Base-by-base conservation (phyloP, 2,329 filamentous ascomycete species). In the Verticillium zaregamsianum region DNA sequence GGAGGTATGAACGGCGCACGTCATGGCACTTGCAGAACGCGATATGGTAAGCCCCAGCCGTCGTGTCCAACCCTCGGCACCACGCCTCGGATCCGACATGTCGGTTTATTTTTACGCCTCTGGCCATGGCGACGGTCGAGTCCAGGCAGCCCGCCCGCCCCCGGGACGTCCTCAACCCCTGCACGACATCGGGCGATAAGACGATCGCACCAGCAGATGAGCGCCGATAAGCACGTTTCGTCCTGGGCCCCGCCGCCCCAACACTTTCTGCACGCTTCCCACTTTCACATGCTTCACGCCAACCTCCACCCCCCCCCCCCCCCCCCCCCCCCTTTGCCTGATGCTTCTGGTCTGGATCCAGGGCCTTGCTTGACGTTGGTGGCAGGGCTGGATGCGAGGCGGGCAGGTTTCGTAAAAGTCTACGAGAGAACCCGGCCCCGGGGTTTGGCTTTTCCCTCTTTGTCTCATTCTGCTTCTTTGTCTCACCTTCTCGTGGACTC, bases 341-440 rank as follows among this genome's bases (percentile, higher is more conserved):
- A 49, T n/a, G 40, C 40, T 23, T 61, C 25, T 25, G 49, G 49
- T 58, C 20, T 23, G 33, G 33, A 9, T 9, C 33, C 33, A 11
- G 33, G 33, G 33, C 33, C 14, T 35, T 9, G 9, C 33, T 35
- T 35, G 33, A 35, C 33, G 33, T 23, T 23, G 40, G 40, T 20
- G 15, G 40, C 40, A 49, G 40, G 40, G 40, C 40, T 20, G 35
- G 55, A n/a, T 35, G 56, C 45, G 55, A 49, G 55, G 57, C 58
- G 49, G 59, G 61, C 59, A 54, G 40, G 40, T 37, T 49, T 52
- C 33, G 60, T 56, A 61, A 64, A 28, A 23, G 40, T 25, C n/a
- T 49, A 49, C n/a, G 40, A 23, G 40, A 23, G n/a, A 49, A 23
- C 40, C 40, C 40, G 40, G 40, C 23, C 23, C 40, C 25, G 40